phyloP scores from a whole-genome alignment of 2,329 filamentous ascomycete genomes.

The Ascochyta clinopodiicola region DNA sequence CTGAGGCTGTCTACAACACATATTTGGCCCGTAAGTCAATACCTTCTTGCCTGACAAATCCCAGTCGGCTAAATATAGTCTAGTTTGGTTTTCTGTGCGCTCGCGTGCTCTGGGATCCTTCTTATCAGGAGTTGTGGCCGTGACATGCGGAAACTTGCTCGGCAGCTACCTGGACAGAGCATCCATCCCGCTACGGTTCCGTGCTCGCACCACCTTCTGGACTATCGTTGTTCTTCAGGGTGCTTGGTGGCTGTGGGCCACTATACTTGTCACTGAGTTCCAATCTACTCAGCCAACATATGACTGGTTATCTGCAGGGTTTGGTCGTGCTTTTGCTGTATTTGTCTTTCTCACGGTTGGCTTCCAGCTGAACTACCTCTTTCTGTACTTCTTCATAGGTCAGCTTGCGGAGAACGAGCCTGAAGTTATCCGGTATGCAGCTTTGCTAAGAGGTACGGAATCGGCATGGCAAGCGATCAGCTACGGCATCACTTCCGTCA shows the following conservation, averaged over 20 bases:
- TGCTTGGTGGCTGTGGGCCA: slow-evolving; percentile 76
- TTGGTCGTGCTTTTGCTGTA: slow-evolving; percentile 70
- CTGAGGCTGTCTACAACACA: slow-evolving; percentile 76
- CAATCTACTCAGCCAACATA: slow-evolving; percentile 63
- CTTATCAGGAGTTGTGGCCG: slow-evolving; percentile 70
- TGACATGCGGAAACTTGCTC: slow-evolving; percentile 69
- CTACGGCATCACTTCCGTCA: slow-evolving; percentile 70
- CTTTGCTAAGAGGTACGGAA: slow-evolving; percentile 72
- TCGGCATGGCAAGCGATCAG: slow-evolving; percentile 76
- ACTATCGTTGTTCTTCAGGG: slow-evolving; percentile 65
- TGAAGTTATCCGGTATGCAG: slow-evolving; percentile 72
- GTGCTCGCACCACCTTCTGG: slow-evolving; percentile 63
- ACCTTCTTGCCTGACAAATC: background rate
- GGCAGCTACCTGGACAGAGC: slow-evolving; percentile 70
- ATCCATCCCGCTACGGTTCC: slow-evolving; percentile 59
- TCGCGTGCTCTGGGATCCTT: slow-evolving; percentile 74
- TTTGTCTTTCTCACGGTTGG: slow-evolving; percentile 71
- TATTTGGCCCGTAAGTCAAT: slow-evolving; percentile 59
- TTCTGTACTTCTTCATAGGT: slow-evolving; percentile 74
- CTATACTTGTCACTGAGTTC: slow-evolving; percentile 68
- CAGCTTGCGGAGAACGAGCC: slow-evolving; percentile 67
- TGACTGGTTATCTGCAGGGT: slow-evolving; percentile 70
- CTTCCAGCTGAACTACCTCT: slow-evolving; percentile 78
- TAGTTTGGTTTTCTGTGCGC: slow-evolving; percentile 73
- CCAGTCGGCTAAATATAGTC: background rate